Evolutionary conservation across 768 basidiomycete species (phyloP).

Genomic region (Suillus lakei): DNA sequence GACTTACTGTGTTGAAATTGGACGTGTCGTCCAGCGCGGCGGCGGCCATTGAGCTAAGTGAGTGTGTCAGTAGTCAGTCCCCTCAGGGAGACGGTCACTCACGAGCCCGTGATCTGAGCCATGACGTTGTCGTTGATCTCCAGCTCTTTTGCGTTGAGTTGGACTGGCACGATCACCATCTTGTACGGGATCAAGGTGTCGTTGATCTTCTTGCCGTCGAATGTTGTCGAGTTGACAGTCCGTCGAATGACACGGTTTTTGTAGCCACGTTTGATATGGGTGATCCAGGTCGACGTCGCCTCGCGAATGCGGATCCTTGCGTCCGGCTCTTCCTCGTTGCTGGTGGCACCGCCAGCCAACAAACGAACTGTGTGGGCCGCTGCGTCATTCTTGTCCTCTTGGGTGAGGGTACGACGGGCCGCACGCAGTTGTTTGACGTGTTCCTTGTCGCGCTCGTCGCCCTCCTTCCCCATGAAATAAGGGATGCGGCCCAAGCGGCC

Average conservation of each 20-base stretch:
- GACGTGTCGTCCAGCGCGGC: neutral
- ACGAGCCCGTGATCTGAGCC: neutral
- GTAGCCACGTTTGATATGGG: neutral
- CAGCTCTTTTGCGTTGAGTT: neutral
- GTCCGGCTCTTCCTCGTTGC: neutral
- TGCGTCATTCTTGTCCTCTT: neutral
- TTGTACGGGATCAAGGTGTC: neutral
- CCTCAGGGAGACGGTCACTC: neutral
- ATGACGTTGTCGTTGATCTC: neutral
- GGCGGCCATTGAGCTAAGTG: neutral
- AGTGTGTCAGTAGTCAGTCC: neutral
- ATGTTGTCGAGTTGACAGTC: neutral
- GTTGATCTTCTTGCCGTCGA: constrained; percentile 1
- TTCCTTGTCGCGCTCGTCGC: constrained; percentile 26
- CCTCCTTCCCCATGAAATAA: constrained; percentile 25
- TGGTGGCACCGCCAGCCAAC: neutral
- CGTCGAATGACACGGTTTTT: neutral
- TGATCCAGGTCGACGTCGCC: neutral
- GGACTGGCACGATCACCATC: neutral
- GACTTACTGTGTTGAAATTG: neutral
- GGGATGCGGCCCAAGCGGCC: constrained; percentile 31
- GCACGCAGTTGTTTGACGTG: neutral
- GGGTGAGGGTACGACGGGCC: neutral
- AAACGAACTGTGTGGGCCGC: neutral
- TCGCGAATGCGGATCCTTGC: neutral